Evolutionary conservation across 768 basidiomycete genomes (phyloP).

Genomic region (Nevesoporus exiguus): DNA sequence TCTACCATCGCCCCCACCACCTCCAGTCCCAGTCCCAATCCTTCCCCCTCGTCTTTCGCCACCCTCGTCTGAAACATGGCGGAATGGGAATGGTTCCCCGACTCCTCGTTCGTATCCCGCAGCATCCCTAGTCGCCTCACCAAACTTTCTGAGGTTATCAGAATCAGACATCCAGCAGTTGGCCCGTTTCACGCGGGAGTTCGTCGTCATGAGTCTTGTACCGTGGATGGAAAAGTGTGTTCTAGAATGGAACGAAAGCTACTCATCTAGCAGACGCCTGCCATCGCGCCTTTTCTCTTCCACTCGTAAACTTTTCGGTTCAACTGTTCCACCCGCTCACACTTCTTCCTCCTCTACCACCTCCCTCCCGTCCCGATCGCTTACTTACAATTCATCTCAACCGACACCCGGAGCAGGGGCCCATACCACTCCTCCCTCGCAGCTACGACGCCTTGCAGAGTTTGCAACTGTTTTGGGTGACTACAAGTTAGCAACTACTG

Average conservation of each 20-base stretch:
- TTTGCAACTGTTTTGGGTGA: slow-evolving; percentile 93
- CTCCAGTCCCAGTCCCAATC: slow-evolving; percentile 64
- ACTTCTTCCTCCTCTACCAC: slow-evolving; percentile 38
- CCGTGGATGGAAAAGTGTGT: slow-evolving; percentile 98
- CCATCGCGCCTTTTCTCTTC: slow-evolving; percentile 85
- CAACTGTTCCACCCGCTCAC: slow-evolving; percentile 49
- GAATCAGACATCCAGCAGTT: slow-evolving; percentile 74
- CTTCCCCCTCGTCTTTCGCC: slow-evolving; percentile 66
- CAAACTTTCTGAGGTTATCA: slow-evolving; percentile 47
- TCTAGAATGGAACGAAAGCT: slow-evolving; percentile 90
- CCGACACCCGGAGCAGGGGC: slow-evolving; percentile 14
- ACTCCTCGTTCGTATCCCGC: background rate
- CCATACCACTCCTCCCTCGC: slow-evolving; percentile 47
- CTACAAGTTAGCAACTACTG: slow-evolving; percentile 71
- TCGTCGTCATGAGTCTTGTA: slow-evolving; percentile 82
- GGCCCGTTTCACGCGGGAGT: slow-evolving; percentile 79
- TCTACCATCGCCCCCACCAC: slow-evolving; percentile 59
- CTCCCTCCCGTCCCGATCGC: slow-evolving; percentile 35
- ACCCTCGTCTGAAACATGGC: slow-evolving; percentile 28
- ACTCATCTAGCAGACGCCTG: slow-evolving; percentile 71
- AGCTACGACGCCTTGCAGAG: slow-evolving; percentile 88
- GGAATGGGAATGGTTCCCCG: slow-evolving; percentile 19
- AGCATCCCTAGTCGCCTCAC: background rate
- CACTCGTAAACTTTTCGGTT: slow-evolving; percentile 78
- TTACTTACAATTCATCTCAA: slow-evolving; percentile 38